Percentiles rank a stretch among this genome's conserved stretches.
Conservation (phyloP, 495 filamentous ascomycete species). For the Hyphodiscus hymeniophilus region DNA sequence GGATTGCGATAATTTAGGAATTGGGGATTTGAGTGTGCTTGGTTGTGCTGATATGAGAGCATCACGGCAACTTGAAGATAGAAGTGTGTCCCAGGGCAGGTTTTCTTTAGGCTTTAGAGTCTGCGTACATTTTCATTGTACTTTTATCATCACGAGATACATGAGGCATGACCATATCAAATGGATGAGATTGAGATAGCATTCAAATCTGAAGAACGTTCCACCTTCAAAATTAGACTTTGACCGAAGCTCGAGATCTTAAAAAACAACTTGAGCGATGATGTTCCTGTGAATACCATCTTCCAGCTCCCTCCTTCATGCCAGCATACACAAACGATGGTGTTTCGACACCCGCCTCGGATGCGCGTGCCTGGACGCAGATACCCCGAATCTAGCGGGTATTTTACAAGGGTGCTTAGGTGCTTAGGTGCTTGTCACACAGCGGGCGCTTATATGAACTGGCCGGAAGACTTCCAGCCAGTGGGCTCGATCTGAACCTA, state of each 20-base stretch:
- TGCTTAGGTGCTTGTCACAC: no score
- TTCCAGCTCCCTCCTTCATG: no score
- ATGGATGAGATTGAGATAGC: not conserved
- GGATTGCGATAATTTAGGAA: not conserved
- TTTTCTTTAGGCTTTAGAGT: not conserved
- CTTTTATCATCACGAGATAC: not conserved
- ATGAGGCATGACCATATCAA: slow-evolving; percentile 2
- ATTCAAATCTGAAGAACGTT: not conserved
- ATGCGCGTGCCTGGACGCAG: no score
- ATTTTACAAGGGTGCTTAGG: no score
- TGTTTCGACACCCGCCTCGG: no score
- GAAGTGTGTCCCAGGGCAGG: not conserved
- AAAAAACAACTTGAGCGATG: no score
- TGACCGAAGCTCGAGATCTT: not conserved
- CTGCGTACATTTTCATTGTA: slow-evolving; percentile 4
- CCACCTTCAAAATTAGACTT: not conserved
- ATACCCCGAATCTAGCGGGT: no score
- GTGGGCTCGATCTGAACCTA: not conserved
- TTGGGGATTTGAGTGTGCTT: not conserved
- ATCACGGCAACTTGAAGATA: not conserved
- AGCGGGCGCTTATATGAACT: not conserved
- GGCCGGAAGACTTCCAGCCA: not conserved
- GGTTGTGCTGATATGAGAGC: not conserved
- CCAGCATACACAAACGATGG: not conserved
- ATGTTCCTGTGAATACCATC: no score